phyloP scores from a whole-genome alignment of 2,329 filamentous ascomycete genomes.

The Neofusicoccum ribis region DNA sequence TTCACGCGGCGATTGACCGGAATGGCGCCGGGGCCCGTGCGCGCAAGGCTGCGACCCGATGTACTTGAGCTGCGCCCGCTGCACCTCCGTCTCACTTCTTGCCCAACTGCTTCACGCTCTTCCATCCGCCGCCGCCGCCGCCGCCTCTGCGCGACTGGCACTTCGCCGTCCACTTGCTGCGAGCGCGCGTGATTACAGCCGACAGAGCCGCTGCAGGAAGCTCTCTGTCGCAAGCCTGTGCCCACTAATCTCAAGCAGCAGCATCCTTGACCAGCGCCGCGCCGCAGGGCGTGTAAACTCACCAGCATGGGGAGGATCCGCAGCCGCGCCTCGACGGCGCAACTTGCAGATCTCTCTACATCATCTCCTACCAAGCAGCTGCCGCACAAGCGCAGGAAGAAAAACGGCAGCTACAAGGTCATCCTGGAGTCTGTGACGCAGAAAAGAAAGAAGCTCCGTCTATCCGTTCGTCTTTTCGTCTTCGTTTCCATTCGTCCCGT shows the following conservation, averaged over 20 bases:
- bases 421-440: constrained; percentile 59
- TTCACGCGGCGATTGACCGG: not conserved
- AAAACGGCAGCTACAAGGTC: constrained; percentile 55
- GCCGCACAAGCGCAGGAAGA: constrained; percentile 30
- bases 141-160: not conserved
- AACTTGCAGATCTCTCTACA: not conserved
- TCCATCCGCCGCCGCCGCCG: not conserved
- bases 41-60: constrained; percentile 1
- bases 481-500: constrained; percentile 14
- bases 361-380: constrained; percentile 19
- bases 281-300: not conserved
- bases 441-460: constrained; percentile 61
- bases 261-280: constrained; percentile 3
- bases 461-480: constrained; percentile 41
- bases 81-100: constrained; percentile 6
- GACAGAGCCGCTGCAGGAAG: not conserved
- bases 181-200: not conserved
- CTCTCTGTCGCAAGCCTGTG: not conserved
- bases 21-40: constrained; percentile 2
- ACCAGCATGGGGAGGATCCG: constrained; percentile 4
- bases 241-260: constrained; percentile 10
- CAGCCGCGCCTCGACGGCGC: constrained; percentile 13
- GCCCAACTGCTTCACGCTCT: not conserved
- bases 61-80: constrained; percentile 3
- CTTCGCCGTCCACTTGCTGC: not conserved